Evolutionary conservation across 768 basidiomycete species (phyloP).

Genomic region (Lyophyllum shimeji): DNA sequence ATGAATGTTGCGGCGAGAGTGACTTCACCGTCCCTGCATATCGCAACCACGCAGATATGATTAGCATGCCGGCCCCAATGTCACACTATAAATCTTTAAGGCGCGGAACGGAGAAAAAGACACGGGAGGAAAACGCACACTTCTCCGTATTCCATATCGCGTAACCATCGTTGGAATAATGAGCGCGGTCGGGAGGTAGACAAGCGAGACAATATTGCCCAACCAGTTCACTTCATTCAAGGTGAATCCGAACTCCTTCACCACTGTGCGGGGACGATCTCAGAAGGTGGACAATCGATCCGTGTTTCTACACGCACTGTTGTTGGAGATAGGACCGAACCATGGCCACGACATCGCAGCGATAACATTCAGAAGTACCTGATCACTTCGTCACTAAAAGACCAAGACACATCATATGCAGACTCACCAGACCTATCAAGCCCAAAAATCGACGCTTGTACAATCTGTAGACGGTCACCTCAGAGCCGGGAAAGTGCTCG

Average conservation of each 20-base stretch:
- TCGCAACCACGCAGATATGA: constrained; percentile 75
- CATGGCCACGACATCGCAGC: constrained; percentile 73
- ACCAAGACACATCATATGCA: neutral
- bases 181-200: constrained; percentile 64
- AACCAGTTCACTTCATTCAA: constrained; percentile 81
- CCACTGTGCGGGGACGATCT: constrained; percentile 38
- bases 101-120: neutral
- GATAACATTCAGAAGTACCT: constrained; percentile 65
- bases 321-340: constrained; percentile 81
- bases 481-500: neutral
- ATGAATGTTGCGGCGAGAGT: constrained; percentile 51
- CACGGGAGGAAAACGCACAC: constrained; percentile 44
- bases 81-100: constrained; percentile 50
- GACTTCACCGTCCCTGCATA: constrained; percentile 66
- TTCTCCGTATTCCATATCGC: constrained; percentile 59
- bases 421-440: constrained; percentile 56
- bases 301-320: constrained; percentile 40
- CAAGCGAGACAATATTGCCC: constrained; percentile 61
- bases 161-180: constrained; percentile 56
- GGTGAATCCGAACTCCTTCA: constrained; percentile 63
- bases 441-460: constrained; percentile 74
- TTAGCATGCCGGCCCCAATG: constrained; percentile 49
- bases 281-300: neutral
- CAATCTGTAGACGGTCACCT: constrained; percentile 45
- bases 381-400: neutral